Percentiles rank a stretch among this genome's conserved stretches.
Evolutionary conservation across 2,329 filamentous ascomycete species (phyloP).

Genomic region (Alternaria infectoria): DNA sequence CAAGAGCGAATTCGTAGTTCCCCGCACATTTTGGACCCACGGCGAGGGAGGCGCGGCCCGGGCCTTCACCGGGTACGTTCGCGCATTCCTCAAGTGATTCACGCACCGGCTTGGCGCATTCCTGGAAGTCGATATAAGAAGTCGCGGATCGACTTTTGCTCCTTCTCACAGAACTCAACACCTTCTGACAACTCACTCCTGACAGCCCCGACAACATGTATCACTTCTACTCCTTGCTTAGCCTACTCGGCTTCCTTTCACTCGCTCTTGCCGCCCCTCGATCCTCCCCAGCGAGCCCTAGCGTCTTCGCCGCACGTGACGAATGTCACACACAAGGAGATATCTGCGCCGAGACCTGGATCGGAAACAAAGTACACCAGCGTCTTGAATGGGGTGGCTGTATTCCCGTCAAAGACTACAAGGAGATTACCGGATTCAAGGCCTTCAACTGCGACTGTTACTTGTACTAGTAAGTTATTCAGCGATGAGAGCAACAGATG

Average conservation of each 20-base stretch:
- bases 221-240: neutral
- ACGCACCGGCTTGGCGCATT: neutral
- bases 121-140: neutral
- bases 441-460: slow-evolving; percentile 1
- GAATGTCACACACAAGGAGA: neutral
- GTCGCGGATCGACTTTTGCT: neutral
- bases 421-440: neutral
- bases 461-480: neutral
- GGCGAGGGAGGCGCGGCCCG: neutral
- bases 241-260: neutral
- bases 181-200: neutral
- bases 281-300: neutral
- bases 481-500: too few relatives aligned
- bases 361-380: neutral
- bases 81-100: neutral
- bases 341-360: slow-evolving; percentile 5
- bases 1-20: neutral
- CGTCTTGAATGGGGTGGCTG: neutral
- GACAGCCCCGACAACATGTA: neutral
- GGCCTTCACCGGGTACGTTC: neutral
- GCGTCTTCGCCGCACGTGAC: neutral
- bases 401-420: neutral
- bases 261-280: neutral
- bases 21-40: neutral
- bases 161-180: neutral